A percentile compares a stretch with the other conserved stretches of the same genome.
Conservation (phyloP, 2,329 filamentous ascomycete genomes). For the Clonostachys rhizophaga region DNA sequence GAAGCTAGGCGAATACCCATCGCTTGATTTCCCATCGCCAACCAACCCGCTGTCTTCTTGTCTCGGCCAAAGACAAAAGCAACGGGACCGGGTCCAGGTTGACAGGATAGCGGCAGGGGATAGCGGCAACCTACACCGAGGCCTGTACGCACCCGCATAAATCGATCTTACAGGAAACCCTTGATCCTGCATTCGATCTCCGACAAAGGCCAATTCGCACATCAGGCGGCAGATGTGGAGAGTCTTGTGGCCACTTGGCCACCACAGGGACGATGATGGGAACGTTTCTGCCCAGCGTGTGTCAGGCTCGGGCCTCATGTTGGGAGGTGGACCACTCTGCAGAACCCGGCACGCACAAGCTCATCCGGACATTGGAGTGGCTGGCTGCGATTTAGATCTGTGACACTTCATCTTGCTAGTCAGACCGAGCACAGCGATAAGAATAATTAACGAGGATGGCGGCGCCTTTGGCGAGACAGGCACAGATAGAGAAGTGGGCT, state of each 20-base stretch:
- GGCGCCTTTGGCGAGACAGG: too few relatives aligned
- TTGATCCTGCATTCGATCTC: slow-evolving; percentile 2
- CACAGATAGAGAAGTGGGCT: too few relatives aligned
- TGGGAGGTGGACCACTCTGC: too few relatives aligned
- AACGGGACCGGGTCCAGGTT: slow-evolving; percentile 21
- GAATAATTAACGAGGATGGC: not conserved
- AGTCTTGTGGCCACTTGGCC: too few relatives aligned
- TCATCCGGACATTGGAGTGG: slow-evolving; percentile 24
- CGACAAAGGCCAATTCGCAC: too few relatives aligned
- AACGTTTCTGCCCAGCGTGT: too few relatives aligned
- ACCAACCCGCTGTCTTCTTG: slow-evolving; percentile 2
- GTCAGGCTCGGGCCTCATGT: too few relatives aligned
- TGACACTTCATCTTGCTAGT: slow-evolving; percentile 30
- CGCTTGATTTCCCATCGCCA: slow-evolving; percentile 5
- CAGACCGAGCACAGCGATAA: slow-evolving; percentile 3
- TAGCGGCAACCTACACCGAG: slow-evolving; percentile 8
- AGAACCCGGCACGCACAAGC: not conserved
- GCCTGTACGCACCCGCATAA: slow-evolving; percentile 16
- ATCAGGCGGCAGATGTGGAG: too few relatives aligned
- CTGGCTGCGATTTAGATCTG: slow-evolving; percentile 26
- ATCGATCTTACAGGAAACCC: slow-evolving; percentile 19
- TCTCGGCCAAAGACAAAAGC: slow-evolving; percentile 10
- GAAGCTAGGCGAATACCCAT: slow-evolving; percentile 1
- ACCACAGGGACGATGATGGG: too few relatives aligned
- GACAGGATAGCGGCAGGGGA: slow-evolving; percentile 18